Evolutionary conservation across 164 flowering plant species (phyloP).

Genomic region (Liquidambar formosana): DNA sequence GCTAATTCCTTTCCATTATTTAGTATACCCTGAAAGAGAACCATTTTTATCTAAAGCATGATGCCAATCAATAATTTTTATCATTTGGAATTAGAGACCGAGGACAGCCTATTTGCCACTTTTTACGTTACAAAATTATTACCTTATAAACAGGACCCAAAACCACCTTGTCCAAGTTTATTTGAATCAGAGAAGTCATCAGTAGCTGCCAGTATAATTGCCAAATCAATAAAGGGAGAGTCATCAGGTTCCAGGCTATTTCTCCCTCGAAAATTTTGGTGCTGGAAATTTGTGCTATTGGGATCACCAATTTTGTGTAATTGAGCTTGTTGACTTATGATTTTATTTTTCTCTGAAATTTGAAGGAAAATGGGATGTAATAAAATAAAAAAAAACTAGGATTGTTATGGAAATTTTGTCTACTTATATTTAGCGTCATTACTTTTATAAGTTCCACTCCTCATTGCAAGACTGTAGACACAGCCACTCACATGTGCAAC

Average conservation of each 20-base stretch:
- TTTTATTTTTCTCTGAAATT: conserved; percentile 4
- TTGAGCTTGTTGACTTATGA: neutral
- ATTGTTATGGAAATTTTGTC: neutral
- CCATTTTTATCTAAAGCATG: neutral
- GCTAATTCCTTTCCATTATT: conserved; percentile 25
- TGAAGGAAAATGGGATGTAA: neutral
- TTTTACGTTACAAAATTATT: neutral
- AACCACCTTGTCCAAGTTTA: conserved; percentile 50
- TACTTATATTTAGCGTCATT: neutral
- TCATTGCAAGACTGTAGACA: conserved; percentile 1
- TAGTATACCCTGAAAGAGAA: conserved; percentile 22
- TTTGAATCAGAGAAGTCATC: conserved; percentile 34
- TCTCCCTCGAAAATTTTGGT: neutral
- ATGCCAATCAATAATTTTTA: too few relatives aligned
- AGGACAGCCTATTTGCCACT: neutral
- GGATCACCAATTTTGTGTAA: neutral
- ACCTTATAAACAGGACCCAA: conserved; percentile 55
- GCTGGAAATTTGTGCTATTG: neutral
- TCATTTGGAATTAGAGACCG: too few relatives aligned
- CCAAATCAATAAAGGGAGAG: conserved; percentile 18
- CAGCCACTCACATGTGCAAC: conserved; percentile 7
- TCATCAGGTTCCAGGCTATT: conserved; percentile 8
- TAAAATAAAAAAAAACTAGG: neutral
- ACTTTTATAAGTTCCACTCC: conserved; percentile 1
- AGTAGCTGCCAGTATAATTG: conserved; percentile 27